phyloP scores from a whole-genome alignment of 441 rosid genomes.

The Syzygium syzygioides region DNA sequence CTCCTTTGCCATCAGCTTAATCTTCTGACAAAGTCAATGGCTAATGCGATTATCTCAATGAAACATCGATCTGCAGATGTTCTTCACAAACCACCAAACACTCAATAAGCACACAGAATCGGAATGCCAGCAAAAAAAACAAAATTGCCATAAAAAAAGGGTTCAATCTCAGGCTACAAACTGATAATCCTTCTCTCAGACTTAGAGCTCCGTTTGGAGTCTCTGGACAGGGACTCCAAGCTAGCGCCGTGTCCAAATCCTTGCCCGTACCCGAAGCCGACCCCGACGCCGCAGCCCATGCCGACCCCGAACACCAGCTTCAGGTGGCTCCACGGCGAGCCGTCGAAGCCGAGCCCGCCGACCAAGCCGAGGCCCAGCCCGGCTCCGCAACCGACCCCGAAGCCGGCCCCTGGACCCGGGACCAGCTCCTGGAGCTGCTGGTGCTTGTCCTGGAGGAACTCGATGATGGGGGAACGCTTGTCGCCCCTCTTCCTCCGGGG shows the following conservation, averaged over 20 bases:
- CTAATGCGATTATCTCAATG: background rate
- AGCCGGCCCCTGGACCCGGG: conserved; percentile 62
- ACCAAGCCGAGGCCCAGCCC: conserved; percentile 60
- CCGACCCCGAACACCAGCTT: conserved; percentile 55
- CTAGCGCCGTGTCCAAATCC: conserved; percentile 66
- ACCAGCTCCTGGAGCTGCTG: conserved; percentile 31
- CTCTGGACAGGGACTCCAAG: conserved; percentile 26
- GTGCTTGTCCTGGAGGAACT: conserved; percentile 36
- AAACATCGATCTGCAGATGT: background rate
- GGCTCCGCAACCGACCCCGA: conserved; percentile 66
- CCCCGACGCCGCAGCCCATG: conserved; percentile 65
- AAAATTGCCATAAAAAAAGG: background rate
- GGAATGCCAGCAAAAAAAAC: background rate
- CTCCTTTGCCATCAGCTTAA: background rate
- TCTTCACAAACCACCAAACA: background rate
- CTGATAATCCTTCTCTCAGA: conserved; percentile 10
- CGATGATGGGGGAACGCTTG: conserved; percentile 38
- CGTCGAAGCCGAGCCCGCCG: conserved; percentile 56
- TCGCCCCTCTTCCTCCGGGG: conserved; percentile 19
- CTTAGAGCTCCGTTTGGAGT: conserved; percentile 10
- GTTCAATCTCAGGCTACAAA: background rate
- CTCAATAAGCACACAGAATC: background rate
- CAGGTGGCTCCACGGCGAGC: conserved; percentile 44
- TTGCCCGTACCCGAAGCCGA: conserved; percentile 60
- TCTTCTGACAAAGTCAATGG: background rate